Percentiles rank a stretch among this genome's conserved stretches.
phyloP scores from a whole-genome alignment of 805 yeast species.

The Myxozyma monticola region DNA sequence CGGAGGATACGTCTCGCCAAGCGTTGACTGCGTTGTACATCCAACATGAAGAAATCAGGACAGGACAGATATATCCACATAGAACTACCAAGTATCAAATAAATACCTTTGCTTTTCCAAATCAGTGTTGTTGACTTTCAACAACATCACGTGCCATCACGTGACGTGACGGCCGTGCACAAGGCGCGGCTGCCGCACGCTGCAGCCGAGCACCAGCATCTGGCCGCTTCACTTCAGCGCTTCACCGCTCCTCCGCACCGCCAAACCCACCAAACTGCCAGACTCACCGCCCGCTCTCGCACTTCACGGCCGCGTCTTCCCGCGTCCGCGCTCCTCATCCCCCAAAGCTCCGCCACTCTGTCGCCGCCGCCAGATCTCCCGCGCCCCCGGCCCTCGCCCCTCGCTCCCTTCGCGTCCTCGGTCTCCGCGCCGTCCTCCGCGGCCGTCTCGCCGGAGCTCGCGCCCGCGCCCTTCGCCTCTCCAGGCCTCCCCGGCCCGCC shows the following conservation, averaged over 20 bases:
- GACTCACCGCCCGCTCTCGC: conserved; percentile 2
- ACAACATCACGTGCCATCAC: too few relatives aligned
- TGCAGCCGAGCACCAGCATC: too few relatives aligned
- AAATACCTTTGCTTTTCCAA: too few relatives aligned
- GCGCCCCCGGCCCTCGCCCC: neutral
- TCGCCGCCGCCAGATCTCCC: conserved; percentile 1
- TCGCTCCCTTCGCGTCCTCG: neutral
- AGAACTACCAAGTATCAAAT: too few relatives aligned
- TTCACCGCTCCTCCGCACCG: neutral
- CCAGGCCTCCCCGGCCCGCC: conserved; percentile 1
- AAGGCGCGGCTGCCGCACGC: too few relatives aligned
- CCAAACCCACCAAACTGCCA: conserved; percentile 1
- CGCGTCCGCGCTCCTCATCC: neutral
- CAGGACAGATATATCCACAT: too few relatives aligned
- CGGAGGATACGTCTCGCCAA: too few relatives aligned
- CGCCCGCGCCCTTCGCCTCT: conserved; percentile 4
- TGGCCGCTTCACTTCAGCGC: neutral
- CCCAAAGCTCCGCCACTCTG: conserved; percentile 6
- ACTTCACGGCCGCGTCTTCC: conserved; percentile 6
- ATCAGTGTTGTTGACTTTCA: too few relatives aligned
- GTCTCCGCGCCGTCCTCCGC: neutral
- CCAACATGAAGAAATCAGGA: too few relatives aligned
- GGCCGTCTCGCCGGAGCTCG: neutral
- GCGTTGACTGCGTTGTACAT: too few relatives aligned
- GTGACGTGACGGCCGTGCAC: too few relatives aligned